Evolutionary conservation across 78 protist genomes (phyloP).

Genomic region (Parvularia atlantis): DNA sequence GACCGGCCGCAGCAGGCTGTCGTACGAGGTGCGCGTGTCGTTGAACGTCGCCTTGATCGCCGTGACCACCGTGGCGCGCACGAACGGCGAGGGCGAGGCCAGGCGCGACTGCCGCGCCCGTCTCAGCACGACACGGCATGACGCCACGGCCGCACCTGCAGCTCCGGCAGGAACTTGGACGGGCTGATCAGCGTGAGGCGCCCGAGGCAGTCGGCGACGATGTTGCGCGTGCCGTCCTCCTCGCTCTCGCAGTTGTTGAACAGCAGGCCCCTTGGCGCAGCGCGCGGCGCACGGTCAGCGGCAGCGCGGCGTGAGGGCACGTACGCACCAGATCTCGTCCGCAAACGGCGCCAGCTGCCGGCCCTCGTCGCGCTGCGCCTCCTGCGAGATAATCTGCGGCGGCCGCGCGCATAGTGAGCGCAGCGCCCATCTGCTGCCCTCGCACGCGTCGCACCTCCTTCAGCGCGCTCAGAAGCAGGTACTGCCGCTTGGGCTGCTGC

Average conservation of each 20-base stretch:
- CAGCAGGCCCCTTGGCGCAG: conserved; percentile 35
- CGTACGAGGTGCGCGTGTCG: conserved; percentile 43
- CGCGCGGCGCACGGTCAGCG: too few species aligned
- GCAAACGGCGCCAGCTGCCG: too few species aligned
- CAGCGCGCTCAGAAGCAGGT: conserved; percentile 73
- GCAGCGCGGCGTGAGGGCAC: too few species aligned
- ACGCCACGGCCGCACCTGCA: conserved; percentile 5
- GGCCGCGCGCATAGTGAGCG: too few species aligned
- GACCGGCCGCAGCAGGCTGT: conserved; percentile 15
- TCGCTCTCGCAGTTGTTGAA: conserved; percentile 42
- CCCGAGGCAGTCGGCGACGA: conserved; percentile 88
- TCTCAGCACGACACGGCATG: background rate
- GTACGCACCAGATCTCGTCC: too few species aligned
- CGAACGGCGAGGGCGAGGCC: conserved; percentile 13
- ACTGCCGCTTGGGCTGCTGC: conserved; percentile 54
- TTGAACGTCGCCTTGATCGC: conserved; percentile 61
- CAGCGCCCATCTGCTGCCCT: background rate
- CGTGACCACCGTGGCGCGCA: conserved; percentile 51
- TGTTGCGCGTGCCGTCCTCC: conserved; percentile 85
- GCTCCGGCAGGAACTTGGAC: conserved; percentile 34
- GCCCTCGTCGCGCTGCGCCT: too few species aligned
- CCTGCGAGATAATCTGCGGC: too few species aligned
- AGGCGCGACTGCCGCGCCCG: too few species aligned
- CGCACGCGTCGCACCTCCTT: too few species aligned
- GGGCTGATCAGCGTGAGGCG: conserved; percentile 62